These are phyloP conservation scores for Emmonsiellopsis sp. DNA, from an alignment of 2,329 filamentous ascomycete species.

Conservation along the genomic window DNA sequence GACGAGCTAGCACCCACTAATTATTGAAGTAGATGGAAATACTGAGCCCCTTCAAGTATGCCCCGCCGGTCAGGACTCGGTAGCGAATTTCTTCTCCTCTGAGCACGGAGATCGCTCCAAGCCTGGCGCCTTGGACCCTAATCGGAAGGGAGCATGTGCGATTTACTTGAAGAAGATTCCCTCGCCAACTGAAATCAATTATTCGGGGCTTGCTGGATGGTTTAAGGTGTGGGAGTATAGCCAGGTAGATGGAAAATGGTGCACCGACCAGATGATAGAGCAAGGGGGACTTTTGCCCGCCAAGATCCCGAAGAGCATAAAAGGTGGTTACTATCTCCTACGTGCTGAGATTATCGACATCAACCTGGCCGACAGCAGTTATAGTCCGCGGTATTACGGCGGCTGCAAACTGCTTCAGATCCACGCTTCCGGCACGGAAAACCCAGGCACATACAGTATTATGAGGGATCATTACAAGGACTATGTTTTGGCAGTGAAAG, in stretches of 20 bases:
- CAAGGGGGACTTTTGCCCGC: constrained; percentile 57
- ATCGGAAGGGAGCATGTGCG: constrained; percentile 60
- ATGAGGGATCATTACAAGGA: too few species aligned
- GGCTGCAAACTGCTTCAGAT: constrained; percentile 65
- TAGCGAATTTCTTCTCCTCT: too few species aligned
- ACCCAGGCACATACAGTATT: constrained; percentile 47
- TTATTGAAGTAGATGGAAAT: too few species aligned
- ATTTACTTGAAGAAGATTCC: constrained; percentile 64
- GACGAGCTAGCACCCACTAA: too few species aligned
- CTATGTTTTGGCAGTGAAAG: too few species aligned
- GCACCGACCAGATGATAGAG: constrained; percentile 57
- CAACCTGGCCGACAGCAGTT: constrained; percentile 48
- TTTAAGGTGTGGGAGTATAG: constrained; percentile 71
- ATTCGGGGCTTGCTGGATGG: constrained; percentile 58
- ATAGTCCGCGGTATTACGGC: constrained; percentile 62
- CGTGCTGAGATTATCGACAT: constrained; percentile 61
- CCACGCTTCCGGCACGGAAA: constrained; percentile 37
- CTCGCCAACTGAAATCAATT: constrained; percentile 40
- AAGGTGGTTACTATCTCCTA: constrained; percentile 60
- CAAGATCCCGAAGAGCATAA: constrained; percentile 50
- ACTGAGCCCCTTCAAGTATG: too few species aligned
- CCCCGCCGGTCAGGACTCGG: too few species aligned
- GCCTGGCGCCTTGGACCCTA: constrained; percentile 48
- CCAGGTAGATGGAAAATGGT: constrained; percentile 49
- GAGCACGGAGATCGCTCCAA: constrained; percentile 48